Percentiles rank a stretch among this genome's conserved stretches.
Conservation (phyloP, 225 moss, liverwort and hornwort genomes). For the Climacium dendroides region DNA sequence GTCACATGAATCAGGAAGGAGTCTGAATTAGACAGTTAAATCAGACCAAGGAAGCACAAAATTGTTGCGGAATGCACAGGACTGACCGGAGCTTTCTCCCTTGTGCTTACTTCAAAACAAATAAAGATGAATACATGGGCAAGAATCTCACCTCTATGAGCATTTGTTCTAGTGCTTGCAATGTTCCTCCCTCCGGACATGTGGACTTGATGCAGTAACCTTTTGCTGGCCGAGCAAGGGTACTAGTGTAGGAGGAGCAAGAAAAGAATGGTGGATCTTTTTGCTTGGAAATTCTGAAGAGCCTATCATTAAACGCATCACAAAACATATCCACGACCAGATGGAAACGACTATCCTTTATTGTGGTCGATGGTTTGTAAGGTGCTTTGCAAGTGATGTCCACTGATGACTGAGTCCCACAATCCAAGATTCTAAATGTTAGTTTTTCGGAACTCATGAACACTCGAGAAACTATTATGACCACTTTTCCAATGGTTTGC, state of each 20-base stretch:
- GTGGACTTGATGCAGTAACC: constrained; percentile 31
- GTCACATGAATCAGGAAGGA: background rate
- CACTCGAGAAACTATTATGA: background rate
- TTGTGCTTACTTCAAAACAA: background rate
- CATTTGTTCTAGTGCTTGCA: constrained; percentile 61
- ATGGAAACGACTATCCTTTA: constrained; percentile 30
- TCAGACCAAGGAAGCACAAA: background rate
- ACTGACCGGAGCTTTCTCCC: background rate
- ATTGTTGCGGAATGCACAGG: background rate
- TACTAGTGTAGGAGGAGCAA: constrained; percentile 18
- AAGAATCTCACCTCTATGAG: constrained; percentile 45
- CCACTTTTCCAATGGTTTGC: background rate
- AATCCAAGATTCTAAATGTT: background rate
- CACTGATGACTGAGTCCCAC: constrained; percentile 47
- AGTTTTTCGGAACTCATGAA: background rate
- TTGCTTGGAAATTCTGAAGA: constrained; percentile 56
- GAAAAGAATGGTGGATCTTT: constrained; percentile 67
- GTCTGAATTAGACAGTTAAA: background rate
- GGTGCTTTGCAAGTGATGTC: constrained; percentile 55
- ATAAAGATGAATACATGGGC: background rate
- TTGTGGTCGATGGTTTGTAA: constrained; percentile 15
- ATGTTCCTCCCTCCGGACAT: constrained; percentile 59
- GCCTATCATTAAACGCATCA: constrained; percentile 46
- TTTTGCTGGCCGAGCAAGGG: constrained; percentile 12
- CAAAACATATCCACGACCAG: constrained; percentile 42